Conservation (phyloP, 2,329 filamentous ascomycete genomes). For the Colletotrichum abscissum region DNA sequence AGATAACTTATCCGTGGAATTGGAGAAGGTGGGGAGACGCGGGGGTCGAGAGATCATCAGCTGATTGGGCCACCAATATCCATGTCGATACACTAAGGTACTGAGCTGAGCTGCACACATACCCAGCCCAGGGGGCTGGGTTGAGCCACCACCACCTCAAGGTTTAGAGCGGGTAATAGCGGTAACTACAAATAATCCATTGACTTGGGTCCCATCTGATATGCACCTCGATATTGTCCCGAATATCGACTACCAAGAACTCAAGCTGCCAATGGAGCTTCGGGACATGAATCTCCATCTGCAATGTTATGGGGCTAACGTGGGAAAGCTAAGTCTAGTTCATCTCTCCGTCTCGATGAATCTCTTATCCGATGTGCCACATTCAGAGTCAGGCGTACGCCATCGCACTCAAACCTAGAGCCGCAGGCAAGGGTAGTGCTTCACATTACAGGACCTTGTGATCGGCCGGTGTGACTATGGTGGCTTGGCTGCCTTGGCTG, state of each 20-base stretch:
- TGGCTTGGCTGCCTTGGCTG: background rate
- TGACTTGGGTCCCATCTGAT: background rate
- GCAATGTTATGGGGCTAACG: background rate
- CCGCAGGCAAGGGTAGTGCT: background rate
- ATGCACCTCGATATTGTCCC: background rate
- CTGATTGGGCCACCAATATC: background rate
- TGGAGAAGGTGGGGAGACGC: background rate
- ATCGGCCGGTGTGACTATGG: background rate
- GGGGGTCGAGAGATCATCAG: background rate
- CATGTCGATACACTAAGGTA: no score
- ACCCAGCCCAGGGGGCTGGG: background rate
- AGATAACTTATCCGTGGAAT: background rate
- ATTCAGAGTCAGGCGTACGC: background rate
- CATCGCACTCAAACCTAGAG: background rate
- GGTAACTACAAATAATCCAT: background rate
- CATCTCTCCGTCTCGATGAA: background rate
- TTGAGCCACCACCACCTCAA: background rate
- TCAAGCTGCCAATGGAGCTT: background rate
- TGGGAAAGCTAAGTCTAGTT: background rate
- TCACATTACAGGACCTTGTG: background rate
- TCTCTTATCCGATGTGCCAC: background rate
- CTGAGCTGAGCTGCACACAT: no score
- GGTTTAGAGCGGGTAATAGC: background rate
- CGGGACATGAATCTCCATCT: background rate
- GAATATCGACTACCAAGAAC: background rate